Conservation (phyloP, 164 flowering plant genomes). For the Litsea cubeba region DNA sequence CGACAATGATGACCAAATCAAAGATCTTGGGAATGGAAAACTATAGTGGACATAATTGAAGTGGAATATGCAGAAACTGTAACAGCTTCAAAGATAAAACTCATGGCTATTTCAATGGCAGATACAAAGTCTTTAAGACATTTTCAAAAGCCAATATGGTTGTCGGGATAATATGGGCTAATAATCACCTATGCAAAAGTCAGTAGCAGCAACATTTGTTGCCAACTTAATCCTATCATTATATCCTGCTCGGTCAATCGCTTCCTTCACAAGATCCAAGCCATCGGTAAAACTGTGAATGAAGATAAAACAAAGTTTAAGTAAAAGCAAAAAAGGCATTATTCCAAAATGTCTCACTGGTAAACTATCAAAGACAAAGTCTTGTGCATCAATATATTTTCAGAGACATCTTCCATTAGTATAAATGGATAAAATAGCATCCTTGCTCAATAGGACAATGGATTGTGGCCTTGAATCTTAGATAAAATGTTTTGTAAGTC, state of each 20-base stretch:
- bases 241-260: conserved; percentile 83
- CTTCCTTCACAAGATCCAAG: conserved; percentile 85
- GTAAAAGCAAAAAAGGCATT: neutral
- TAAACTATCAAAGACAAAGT: neutral
- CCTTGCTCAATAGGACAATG: neutral
- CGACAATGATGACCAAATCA: too few species aligned
- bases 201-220: conserved; percentile 78
- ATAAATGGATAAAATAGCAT: neutral
- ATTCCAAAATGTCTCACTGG: neutral
- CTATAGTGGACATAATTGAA: neutral
- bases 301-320: neutral
- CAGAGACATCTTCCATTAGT: too few species aligned
- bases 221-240: conserved; percentile 79
- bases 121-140: neutral
- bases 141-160: conserved; percentile 3
- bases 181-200: conserved; percentile 81
- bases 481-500: neutral
- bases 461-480: neutral
- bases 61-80: neutral
- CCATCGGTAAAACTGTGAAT: conserved; percentile 69
- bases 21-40: too few species aligned
- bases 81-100: neutral
- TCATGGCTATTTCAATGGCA: neutral
- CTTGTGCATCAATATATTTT: neutral
- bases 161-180: neutral